phyloP scores from a whole-genome alignment of 83 land plant species.

The Diphasiastrum complanatum region DNA sequence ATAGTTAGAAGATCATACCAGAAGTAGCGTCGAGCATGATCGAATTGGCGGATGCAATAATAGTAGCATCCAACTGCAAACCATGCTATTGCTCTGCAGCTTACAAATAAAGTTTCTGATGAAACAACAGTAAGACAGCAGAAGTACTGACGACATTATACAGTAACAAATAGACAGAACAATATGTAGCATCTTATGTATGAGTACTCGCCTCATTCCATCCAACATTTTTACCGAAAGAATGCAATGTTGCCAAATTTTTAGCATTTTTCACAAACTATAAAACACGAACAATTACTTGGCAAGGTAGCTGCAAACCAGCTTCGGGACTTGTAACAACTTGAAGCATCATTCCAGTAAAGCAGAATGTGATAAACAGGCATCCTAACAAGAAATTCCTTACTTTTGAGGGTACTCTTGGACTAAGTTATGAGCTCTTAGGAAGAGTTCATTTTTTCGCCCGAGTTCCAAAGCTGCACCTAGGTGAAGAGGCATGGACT shows the following conservation, averaged over 20 bases:
- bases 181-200: too few relatives aligned
- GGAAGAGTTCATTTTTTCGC: conserved; percentile 85
- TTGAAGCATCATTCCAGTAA: too few relatives aligned
- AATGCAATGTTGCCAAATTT: too few relatives aligned
- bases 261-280: too few relatives aligned
- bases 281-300: too few relatives aligned
- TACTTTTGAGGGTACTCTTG: conserved; percentile 96
- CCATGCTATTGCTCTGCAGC: conserved; percentile 92
- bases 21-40: conserved; percentile 81
- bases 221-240: too few relatives aligned
- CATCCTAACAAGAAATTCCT: conserved; percentile 17
- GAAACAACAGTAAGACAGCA: conserved; percentile 4
- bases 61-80: conserved; percentile 99
- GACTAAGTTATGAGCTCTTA: conserved; percentile 84
- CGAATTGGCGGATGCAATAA: conserved; percentile 84
- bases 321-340: too few relatives aligned
- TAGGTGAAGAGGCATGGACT: conserved; percentile 74
- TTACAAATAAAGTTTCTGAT: too few relatives aligned
- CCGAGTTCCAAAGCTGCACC: conserved; percentile 95
- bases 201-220: too few relatives aligned
- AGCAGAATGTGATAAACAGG: too few relatives aligned
- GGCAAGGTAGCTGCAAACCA: too few relatives aligned
- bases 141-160: neutral
- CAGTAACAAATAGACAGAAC: neutral
- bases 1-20: conserved; percentile 36